Percentiles rank a stretch among this genome's conserved stretches.
Conservation (phyloP, 805 yeast species). For the Starmerella bombicola region DNA sequence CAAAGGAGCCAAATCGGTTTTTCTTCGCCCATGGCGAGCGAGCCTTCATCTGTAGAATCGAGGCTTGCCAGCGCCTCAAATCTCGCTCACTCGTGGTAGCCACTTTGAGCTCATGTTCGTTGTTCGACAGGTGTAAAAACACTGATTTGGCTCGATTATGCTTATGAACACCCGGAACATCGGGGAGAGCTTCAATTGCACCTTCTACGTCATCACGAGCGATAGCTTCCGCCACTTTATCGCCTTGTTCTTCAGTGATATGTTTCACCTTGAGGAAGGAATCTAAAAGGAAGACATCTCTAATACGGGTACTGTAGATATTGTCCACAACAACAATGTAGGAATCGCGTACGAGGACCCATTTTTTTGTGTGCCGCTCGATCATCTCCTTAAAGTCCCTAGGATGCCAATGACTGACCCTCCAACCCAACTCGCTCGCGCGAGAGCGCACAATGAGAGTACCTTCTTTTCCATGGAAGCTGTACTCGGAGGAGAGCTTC, state of each 20-base stretch:
- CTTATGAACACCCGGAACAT: slow-evolving; percentile 4
- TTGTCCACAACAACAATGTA: slow-evolving; percentile 78
- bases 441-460: slow-evolving; percentile 64
- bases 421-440: slow-evolving; percentile 87
- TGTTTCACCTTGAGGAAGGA: slow-evolving; percentile 44
- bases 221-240: slow-evolving; percentile 5
- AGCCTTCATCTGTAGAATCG: slow-evolving; percentile 53
- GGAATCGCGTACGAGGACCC: slow-evolving; percentile 80
- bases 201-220: not conserved
- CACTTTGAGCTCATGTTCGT: slow-evolving; percentile 34
- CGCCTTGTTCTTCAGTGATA: slow-evolving; percentile 18
- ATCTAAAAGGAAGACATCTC: slow-evolving; percentile 89
- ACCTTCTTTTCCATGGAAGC: slow-evolving; percentile 83
- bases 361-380: slow-evolving; percentile 76
- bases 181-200: slow-evolving; percentile 7
- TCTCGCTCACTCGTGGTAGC: slow-evolving; percentile 70
- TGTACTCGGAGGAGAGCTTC: slow-evolving; percentile 66
- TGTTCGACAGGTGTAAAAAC: slow-evolving; percentile 26
- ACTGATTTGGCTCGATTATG: slow-evolving; percentile 15
- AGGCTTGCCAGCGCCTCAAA: slow-evolving; percentile 66
- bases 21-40: slow-evolving; percentile 58
- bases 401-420: slow-evolving; percentile 76
- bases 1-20: slow-evolving; percentile 78
- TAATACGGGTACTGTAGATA: slow-evolving; percentile 71
- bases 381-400: slow-evolving; percentile 78